Evolutionary conservation across 2,329 filamentous ascomycete species (phyloP).

Genomic region (Diaporthe citrichinensis): DNA sequence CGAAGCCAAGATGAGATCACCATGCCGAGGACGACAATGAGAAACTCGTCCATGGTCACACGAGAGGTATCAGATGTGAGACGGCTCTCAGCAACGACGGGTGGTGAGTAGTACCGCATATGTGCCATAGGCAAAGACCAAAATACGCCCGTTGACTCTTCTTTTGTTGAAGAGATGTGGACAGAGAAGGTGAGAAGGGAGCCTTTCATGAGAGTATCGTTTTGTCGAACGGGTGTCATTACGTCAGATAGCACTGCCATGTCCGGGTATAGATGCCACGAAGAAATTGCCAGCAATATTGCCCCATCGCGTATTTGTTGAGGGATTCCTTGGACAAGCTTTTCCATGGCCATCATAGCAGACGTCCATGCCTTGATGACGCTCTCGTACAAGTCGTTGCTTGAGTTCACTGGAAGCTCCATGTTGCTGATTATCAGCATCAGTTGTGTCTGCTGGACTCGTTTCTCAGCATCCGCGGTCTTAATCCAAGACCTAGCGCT

Average conservation of each 20-base stretch:
- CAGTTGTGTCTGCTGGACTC: conserved; percentile 47
- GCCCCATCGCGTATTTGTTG: conserved; percentile 46
- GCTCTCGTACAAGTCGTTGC: conserved; percentile 46
- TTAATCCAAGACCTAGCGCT: conserved; percentile 55
- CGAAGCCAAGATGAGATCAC: neutral
- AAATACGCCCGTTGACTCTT: neutral
- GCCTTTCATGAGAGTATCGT: neutral
- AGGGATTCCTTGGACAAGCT: conserved; percentile 48
- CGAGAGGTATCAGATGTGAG: neutral
- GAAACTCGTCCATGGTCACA: neutral
- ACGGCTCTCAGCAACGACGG: neutral
- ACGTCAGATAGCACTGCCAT: conserved; percentile 40
- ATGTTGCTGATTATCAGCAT: conserved; percentile 50
- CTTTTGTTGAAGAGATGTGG: neutral
- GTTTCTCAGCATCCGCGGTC: conserved; percentile 49
- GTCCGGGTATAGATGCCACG: conserved; percentile 55
- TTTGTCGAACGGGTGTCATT: neutral
- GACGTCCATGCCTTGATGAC: conserved; percentile 49
- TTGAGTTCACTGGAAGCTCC: conserved; percentile 44
- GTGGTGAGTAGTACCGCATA: neutral
- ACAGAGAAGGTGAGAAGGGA: neutral
- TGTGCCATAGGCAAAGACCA: neutral
- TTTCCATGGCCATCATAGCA: conserved; percentile 48
- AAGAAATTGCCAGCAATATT: conserved; percentile 48
- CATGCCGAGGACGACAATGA: neutral